Evolutionary conservation across 2,329 filamentous ascomycete genomes (phyloP).

Genomic region (Xylaria sp.): DNA sequence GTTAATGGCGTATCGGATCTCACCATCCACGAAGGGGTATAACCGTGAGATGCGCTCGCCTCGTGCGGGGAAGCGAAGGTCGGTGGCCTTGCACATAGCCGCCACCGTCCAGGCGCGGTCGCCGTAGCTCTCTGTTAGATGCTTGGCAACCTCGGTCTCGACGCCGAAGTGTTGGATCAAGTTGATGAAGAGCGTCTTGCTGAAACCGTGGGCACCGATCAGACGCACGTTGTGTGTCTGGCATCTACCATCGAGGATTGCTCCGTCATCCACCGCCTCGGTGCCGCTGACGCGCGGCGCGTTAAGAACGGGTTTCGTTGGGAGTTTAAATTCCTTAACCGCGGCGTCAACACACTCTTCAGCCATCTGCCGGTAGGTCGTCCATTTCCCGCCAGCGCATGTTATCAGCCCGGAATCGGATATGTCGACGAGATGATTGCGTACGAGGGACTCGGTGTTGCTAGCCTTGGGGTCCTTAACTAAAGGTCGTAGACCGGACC

Average conservation of each 20-base stretch:
- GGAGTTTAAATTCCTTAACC: conserved; percentile 73
- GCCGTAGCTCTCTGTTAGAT: conserved; percentile 87
- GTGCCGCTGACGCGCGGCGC: conserved; percentile 77
- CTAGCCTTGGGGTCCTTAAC: conserved; percentile 87
- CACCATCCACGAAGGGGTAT: conserved; percentile 92
- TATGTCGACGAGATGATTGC: conserved; percentile 84
- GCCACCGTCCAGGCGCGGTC: conserved; percentile 94
- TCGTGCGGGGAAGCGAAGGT: conserved; percentile 82
- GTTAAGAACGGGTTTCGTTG: conserved; percentile 66
- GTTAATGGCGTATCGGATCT: conserved; percentile 86
- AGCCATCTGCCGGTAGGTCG: conserved; percentile 92
- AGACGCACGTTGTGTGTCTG: conserved; percentile 86
- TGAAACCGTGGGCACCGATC: conserved; percentile 86
- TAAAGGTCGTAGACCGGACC: conserved; percentile 87
- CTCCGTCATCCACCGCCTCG: conserved; percentile 75
- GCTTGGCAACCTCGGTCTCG: conserved; percentile 91
- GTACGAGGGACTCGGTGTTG: conserved; percentile 87
- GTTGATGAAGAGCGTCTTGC: conserved; percentile 91
- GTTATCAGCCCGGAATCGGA: conserved; percentile 85
- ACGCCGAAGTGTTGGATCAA: conserved; percentile 92
- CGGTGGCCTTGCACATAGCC: conserved; percentile 79
- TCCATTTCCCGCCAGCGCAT: conserved; percentile 92
- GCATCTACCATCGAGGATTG: conserved; percentile 73
- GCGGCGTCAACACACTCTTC: conserved; percentile 89
- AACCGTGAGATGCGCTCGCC: conserved; percentile 82